Conservation (phyloP, 768 basidiomycete genomes). For the Leccinum subtestaceum region DNA sequence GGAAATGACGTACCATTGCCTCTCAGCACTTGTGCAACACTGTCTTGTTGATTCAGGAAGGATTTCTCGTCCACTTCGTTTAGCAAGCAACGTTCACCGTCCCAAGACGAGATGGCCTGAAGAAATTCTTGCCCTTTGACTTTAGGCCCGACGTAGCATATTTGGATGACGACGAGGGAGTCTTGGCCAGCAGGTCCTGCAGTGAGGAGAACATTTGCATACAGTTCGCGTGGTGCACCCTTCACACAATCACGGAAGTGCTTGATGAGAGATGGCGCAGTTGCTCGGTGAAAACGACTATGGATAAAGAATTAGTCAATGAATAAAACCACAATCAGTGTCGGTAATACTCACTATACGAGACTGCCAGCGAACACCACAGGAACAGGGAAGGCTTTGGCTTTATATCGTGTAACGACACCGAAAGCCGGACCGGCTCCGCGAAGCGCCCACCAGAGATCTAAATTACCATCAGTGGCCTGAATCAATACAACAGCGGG, state of each 20-base stretch:
- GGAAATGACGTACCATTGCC: constrained; percentile 59
- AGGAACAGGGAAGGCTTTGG: constrained; percentile 84
- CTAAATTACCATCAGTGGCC: constrained; percentile 35
- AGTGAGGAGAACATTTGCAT: constrained; percentile 87
- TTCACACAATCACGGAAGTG: constrained; percentile 95
- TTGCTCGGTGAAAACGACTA: constrained; percentile 86
- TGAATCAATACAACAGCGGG: background rate
- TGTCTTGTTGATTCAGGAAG: constrained; percentile 87
- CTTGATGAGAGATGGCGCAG: constrained; percentile 82
- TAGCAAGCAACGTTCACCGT: constrained; percentile 79
- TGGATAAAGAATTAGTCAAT: background rate
- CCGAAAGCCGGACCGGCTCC: constrained; percentile 84
- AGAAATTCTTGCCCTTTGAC: constrained; percentile 75
- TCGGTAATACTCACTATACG: constrained; percentile 66
- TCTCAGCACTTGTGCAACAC: constrained; percentile 84
- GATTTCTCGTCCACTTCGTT: constrained; percentile 91
- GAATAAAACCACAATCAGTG: constrained; percentile 1
- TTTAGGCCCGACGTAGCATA: constrained; percentile 81
- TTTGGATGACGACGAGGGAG: constrained; percentile 86
- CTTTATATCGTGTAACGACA: constrained; percentile 86
- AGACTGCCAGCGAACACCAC: constrained; percentile 91
- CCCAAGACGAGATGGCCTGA: constrained; percentile 85
- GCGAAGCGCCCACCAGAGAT: constrained; percentile 85
- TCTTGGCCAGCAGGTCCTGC: constrained; percentile 83
- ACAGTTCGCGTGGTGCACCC: constrained; percentile 80